Percentiles rank a stretch among this genome's conserved stretches.
Conservation (phyloP, 2,329 filamentous ascomycete species). For the Fusarium sambucinum region DNA sequence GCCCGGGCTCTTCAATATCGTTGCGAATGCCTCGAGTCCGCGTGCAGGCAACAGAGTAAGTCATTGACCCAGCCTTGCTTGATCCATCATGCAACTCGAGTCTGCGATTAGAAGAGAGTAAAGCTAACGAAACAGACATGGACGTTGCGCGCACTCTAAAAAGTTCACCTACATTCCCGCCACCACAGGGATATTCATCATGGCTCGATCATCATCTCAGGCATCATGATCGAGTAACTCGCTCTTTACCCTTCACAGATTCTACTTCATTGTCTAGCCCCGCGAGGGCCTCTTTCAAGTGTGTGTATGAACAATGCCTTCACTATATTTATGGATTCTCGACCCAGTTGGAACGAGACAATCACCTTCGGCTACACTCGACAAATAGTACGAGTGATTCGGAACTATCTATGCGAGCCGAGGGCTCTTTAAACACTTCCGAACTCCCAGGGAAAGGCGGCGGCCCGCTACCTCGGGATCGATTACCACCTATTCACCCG, state of each 20-base stretch:
- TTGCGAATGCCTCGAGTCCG: slow-evolving; percentile 69
- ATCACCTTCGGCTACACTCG: slow-evolving; percentile 62
- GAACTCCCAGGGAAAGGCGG: slow-evolving; percentile 29
- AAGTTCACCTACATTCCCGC: slow-evolving; percentile 46
- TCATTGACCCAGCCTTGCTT: slow-evolving; percentile 5
- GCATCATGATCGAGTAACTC: slow-evolving; percentile 62
- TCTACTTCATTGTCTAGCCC: slow-evolving; percentile 10
- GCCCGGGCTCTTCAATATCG: slow-evolving; percentile 68
- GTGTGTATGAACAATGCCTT: slow-evolving; percentile 66
- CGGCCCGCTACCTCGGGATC: slow-evolving; percentile 43
- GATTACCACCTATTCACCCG: slow-evolving; percentile 55
- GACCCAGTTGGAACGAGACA: slow-evolving; percentile 63
- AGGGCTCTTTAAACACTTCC: slow-evolving; percentile 22
- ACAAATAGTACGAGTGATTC: slow-evolving; percentile 58
- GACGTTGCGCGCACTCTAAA: slow-evolving; percentile 51
- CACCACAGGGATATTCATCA: slow-evolving; percentile 61
- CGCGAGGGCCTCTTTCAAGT: slow-evolving; percentile 60
- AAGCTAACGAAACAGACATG: slow-evolving; percentile 48
- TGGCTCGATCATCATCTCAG: slow-evolving; percentile 67
- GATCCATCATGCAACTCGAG: slow-evolving; percentile 1
- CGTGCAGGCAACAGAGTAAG: slow-evolving; percentile 58
- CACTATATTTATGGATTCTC: slow-evolving; percentile 70
- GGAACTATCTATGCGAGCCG: slow-evolving; percentile 54
- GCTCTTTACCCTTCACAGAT: slow-evolving; percentile 48
- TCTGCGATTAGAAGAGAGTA: not conserved